Conservation (phyloP, 106 monocot species). For the Alisma plantagoaquatica region DNA sequence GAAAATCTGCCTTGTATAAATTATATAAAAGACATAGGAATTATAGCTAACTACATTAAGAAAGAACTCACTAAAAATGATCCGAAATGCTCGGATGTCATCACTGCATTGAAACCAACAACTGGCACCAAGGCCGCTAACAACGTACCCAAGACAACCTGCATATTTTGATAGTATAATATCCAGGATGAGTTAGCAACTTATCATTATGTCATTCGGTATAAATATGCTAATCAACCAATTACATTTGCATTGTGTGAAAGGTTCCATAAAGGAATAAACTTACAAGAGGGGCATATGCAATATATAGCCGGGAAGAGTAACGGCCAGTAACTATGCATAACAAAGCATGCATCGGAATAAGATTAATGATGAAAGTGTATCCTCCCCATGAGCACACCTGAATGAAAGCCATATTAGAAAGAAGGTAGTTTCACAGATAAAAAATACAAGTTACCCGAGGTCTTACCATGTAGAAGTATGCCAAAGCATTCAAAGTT, state of each 20-base stretch:
- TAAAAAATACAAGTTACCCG: not conserved
- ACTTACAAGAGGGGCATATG: conserved; percentile 99
- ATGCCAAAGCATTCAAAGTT: conserved; percentile 84
- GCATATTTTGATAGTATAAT: too few relatives aligned
- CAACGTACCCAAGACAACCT: conserved; percentile 95
- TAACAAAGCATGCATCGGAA: conserved; percentile 94
- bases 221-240: too few relatives aligned
- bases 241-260: too few relatives aligned
- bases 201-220: too few relatives aligned
- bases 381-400: conserved; percentile 99
- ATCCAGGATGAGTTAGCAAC: too few relatives aligned
- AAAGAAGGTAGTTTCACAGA: not conserved
- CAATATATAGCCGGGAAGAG: conserved; percentile 89
- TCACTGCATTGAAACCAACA: conserved; percentile 98
- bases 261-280: too few relatives aligned
- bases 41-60: too few relatives aligned
- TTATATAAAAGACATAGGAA: too few relatives aligned
- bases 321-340: conserved; percentile 96
- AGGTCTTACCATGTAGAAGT: conserved; percentile 91
- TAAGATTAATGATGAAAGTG: conserved; percentile 98
- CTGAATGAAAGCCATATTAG: conserved; percentile 23
- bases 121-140: conserved; percentile 93
- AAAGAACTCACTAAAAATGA: conserved; percentile 77
- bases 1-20: too few relatives aligned
- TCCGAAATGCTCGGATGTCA: conserved; percentile 99